Evolutionary conservation across 768 basidiomycete species (phyloP), one percentile per base, ranked within the genome.

Genomic region (Botryobasidium botryosum): DNA sequence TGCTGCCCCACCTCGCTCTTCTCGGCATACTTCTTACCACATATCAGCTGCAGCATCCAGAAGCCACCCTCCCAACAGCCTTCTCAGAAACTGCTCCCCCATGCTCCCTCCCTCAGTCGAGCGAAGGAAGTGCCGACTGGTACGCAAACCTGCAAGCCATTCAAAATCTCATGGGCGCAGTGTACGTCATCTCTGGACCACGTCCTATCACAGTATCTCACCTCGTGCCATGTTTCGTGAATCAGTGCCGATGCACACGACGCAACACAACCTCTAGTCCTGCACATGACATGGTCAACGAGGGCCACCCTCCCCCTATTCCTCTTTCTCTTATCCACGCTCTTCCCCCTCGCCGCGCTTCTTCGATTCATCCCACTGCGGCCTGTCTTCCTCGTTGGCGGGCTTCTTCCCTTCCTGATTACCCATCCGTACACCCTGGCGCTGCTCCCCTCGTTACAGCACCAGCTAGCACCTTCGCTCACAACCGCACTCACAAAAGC

Each of bases 121-220:
- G 68, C 3, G 81, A 86, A 53, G 79, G 76, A 3, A 72, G 74
- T 8, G 69, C 76, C 0, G 79, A 83, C 47, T 90, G 84, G 77
- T 78, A 80, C 49, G 79, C 81, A 13, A 92, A 90, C 50, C 63
- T 91, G 2, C 86, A 90, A 61, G 86, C 70, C 1, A 81, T 91
- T 24, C 88, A 91, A 57, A 91, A 91, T 52, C 70, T 91, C 25
- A 90, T 91, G 86, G 86, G 85, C 5, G 62, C 70, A 5, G 62
- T 77, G 82, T 87, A 60, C 51, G 81, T 59, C 15, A 25, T 62
- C 38, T 44, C n/a, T 35, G 13, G 25, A 35, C 44, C 20, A 40
- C 28, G 6, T 53, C 18, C n/a, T 27, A 8, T 13, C 26, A 31
- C 40, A 44, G n/a, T 15, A 32, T 23, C 49, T 49, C 8, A 21